These are phyloP conservation scores for Chenopodium quinoa DNA, from an alignment of 148 eudicot genomes.

Conservation along the genomic window DNA sequence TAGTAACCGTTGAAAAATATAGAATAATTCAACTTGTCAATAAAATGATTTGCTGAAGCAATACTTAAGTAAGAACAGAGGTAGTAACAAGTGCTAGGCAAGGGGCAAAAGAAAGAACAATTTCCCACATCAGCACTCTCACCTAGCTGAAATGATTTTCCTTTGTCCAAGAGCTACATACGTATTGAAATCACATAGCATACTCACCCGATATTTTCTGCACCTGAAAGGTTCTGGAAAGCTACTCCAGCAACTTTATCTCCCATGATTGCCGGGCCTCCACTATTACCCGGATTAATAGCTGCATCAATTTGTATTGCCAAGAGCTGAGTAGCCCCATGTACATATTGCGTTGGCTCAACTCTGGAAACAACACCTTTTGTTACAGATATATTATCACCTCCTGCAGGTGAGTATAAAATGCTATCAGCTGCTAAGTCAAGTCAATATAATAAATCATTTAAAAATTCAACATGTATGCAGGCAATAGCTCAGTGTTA, in stretches of 20 bases:
- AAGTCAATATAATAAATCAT: background rate
- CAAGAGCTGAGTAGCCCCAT: conserved; percentile 84
- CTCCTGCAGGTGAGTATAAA: conserved; percentile 49
- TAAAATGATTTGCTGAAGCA: background rate
- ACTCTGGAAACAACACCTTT: conserved; percentile 98
- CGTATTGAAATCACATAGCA: background rate
- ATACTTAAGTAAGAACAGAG: too few species aligned
- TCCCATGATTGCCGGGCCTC: conserved; percentile 99
- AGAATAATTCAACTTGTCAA: background rate
- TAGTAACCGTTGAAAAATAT: background rate
- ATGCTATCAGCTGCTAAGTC: background rate
- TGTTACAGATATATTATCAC: conserved; percentile 94
- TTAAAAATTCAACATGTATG: background rate
- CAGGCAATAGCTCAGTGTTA: background rate
- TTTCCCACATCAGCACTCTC: background rate
- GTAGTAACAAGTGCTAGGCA: too few species aligned
- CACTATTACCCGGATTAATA: conserved; percentile 97
- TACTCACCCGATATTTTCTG: conserved; percentile 96
- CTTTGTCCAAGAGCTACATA: background rate
- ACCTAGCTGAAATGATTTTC: background rate
- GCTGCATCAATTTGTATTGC: conserved; percentile 99
- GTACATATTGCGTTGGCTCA: conserved; percentile 92
- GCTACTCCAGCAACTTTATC: conserved; percentile 98
- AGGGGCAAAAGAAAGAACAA: background rate
- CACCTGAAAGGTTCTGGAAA: conserved; percentile 96